Conservation (phyloP, 202 grass and related monocot species). For the Schoenoplectus tabernaemontani region DNA sequence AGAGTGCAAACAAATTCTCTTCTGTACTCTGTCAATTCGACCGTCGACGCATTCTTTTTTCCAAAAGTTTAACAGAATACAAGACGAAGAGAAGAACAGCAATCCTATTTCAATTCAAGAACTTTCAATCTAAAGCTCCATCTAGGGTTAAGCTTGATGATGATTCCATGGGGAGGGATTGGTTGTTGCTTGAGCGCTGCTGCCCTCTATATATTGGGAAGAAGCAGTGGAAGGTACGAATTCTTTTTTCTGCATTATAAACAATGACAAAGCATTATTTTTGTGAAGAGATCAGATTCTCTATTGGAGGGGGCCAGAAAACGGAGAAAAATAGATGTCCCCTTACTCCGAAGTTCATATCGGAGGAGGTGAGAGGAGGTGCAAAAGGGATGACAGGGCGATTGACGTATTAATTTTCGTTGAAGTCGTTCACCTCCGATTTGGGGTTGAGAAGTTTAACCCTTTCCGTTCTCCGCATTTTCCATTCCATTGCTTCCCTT, state of each 20-base stretch:
- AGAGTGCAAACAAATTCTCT: background rate
- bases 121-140: background rate
- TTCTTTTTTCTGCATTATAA: background rate
- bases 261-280: background rate
- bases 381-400: too few relatives aligned
- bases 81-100: background rate
- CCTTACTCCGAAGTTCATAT: too few relatives aligned
- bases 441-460: too few relatives aligned
- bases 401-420: too few relatives aligned
- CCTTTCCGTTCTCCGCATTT: too few relatives aligned
- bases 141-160: conserved; percentile 25
- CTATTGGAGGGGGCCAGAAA: too few relatives aligned
- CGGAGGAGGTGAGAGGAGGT: too few relatives aligned
- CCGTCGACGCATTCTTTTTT: background rate
- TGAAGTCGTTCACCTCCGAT: too few relatives aligned
- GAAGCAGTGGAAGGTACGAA: conserved; percentile 73
- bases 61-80: background rate
- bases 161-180: conserved; percentile 89
- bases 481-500: too few relatives aligned
- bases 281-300: background rate
- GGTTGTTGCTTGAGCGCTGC: conserved; percentile 78
- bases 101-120: background rate
- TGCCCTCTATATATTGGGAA: conserved; percentile 75
- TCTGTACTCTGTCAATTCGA: background rate
- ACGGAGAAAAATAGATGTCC: too few relatives aligned